Evolutionary conservation across 257 asterid species (phyloP).

Genomic region (Solanum commersonii): DNA sequence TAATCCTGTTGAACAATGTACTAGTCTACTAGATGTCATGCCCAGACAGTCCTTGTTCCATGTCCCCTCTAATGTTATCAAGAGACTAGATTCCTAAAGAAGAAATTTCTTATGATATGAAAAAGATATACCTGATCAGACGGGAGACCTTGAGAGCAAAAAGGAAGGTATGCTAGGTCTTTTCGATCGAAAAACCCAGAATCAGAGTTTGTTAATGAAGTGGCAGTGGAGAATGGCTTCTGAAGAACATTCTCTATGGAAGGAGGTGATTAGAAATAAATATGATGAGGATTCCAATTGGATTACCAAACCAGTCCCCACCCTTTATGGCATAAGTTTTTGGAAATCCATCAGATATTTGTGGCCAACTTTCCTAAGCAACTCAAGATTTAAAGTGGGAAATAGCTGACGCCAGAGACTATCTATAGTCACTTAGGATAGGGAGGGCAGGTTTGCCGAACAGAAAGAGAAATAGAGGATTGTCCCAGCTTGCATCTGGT

Average conservation of each 20-base stretch:
- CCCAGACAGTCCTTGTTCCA: background rate
- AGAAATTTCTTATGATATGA: background rate
- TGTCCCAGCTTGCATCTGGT: background rate
- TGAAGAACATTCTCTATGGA: background rate
- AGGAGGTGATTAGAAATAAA: background rate
- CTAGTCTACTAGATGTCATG: background rate
- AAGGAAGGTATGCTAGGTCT: background rate
- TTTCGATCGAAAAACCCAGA: background rate
- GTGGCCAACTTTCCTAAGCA: background rate
- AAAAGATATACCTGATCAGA: background rate
- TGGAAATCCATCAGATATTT: background rate
- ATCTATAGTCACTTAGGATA: background rate
- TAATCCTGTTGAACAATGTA: background rate
- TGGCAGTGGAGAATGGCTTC: background rate
- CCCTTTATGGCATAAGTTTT: background rate
- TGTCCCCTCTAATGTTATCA: background rate
- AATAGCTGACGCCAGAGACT: background rate
- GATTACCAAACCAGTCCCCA: background rate
- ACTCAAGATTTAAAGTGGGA: background rate
- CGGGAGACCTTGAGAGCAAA: background rate
- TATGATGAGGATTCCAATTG: background rate
- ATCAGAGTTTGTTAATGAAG: background rate
- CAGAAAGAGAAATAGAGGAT: background rate
- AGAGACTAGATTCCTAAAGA: background rate
- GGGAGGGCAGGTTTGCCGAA: background rate